These are phyloP conservation scores for Leccinellum luteum DNA, from an alignment of 768 basidiomycete genomes.

Conservation along the genomic window DNA sequence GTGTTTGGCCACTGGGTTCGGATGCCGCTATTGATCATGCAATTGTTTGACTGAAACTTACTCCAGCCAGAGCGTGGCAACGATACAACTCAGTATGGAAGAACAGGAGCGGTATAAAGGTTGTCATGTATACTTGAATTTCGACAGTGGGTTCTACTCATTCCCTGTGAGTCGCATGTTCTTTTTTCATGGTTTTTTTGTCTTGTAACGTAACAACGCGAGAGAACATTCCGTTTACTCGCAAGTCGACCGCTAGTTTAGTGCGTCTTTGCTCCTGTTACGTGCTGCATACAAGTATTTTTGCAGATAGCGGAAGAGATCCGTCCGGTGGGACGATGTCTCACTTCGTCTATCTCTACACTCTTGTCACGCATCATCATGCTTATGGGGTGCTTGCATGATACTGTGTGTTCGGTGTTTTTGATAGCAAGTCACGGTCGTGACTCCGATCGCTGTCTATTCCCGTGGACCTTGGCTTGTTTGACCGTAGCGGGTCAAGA, in stretches of 20 bases:
- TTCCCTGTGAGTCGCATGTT: constrained; percentile 61
- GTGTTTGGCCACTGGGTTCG: constrained; percentile 81
- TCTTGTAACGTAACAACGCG: neutral
- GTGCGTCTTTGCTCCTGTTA: neutral
- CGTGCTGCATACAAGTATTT: neutral
- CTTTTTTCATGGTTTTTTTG: neutral
- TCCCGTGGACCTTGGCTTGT: neutral
- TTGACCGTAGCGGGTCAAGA: neutral
- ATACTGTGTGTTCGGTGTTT: neutral
- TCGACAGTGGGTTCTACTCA: constrained; percentile 71
- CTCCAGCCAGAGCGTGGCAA: constrained; percentile 76
- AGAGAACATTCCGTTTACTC: neutral
- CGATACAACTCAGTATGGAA: constrained; percentile 67
- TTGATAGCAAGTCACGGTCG: neutral
- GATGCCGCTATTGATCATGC: neutral
- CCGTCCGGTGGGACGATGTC: constrained; percentile 18
- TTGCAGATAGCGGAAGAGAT: constrained; percentile 22
- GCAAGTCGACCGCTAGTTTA: no score
- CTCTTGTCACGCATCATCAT: neutral
- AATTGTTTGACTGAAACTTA: neutral
- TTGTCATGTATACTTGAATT: constrained; percentile 72
- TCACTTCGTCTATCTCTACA: neutral
- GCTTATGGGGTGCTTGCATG: neutral
- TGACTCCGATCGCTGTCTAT: neutral
- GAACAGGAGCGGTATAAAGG: constrained; percentile 62